Evolutionary conservation across 1,284 basidiomycete genomes (phyloP), one percentile per base, ranked within the genome.

Genomic region (Phellopilus nigrolimitatus): DNA sequence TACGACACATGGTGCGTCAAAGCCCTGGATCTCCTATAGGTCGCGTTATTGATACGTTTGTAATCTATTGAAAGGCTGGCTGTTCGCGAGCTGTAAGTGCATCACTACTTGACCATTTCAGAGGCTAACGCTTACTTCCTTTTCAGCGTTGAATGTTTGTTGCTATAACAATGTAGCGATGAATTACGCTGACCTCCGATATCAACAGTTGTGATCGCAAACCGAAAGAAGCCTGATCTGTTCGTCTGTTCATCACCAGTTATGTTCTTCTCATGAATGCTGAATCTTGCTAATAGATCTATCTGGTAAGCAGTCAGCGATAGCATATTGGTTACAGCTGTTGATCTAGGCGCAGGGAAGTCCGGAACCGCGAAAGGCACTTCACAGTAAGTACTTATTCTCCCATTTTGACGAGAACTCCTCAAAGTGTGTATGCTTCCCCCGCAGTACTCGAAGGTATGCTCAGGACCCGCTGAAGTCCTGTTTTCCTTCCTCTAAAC

Each of bases 361-460:
- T 93, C 10, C 75, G 91, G 53, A 84, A 85, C 54, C 79, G 81
- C 62, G 78, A 86, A 64, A 80, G 88, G 54, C 82, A 95, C 65
- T 97, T 95, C 61, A 87, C 86, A 41, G 86, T 87, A 56, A 51
- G 81, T 68, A 8, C 3, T 49, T 51, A 38, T 15, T 4, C n/a
- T n/a, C n/a, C n/a, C n/a, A n/a, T 30, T 24, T 33, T 4, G 19
- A 12, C 7, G 6, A 17, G 40, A n/a, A 17, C 39, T 48, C 51
- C 34, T 43, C 5, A n/a, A 33, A 8, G n/a, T 17, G 12, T 22
- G n/a, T 42, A 44, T 25, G 47, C n/a, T 37, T 41, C 7, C 40
- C 39, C 49, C 47, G 34, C 61, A 91, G 77, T 94, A 94, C 67
- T 91, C 87, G 38, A 94, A 94, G 77, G 84, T 83, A 58, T 62